These are phyloP conservation scores for Hippophae tibetana DNA, from an alignment of 306 rosid genomes.

Conservation along the genomic window DNA sequence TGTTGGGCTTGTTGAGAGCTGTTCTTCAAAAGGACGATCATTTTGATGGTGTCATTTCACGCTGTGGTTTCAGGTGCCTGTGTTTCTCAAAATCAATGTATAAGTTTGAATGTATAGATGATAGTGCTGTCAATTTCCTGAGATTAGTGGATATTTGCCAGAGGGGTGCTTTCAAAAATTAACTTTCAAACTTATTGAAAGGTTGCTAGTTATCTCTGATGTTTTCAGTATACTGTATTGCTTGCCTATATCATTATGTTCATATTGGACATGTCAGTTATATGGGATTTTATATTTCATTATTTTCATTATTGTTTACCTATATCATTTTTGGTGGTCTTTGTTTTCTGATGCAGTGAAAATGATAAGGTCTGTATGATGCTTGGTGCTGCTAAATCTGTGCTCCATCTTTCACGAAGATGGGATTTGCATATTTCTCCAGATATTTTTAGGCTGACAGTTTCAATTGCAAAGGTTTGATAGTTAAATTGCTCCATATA, in stretches of 20 bases:
- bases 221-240: too few species aligned
- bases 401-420: conserved; percentile 67
- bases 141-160: too few species aligned
- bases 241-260: neutral
- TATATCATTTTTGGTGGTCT: conserved; percentile 1
- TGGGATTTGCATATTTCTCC: conserved; percentile 83
- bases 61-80: conserved; percentile 33
- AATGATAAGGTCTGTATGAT: conserved; percentile 44
- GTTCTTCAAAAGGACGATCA: conserved; percentile 38
- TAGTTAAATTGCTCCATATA: conserved; percentile 15
- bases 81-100: neutral
- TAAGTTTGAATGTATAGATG: neutral
- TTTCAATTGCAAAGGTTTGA: conserved; percentile 60
- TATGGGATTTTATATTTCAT: too few species aligned
- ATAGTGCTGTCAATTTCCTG: neutral
- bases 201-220: too few species aligned
- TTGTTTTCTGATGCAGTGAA: conserved; percentile 37
- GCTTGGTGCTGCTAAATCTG: conserved; percentile 78
- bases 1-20: conserved; percentile 44
- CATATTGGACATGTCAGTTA: neutral
- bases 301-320: too few species aligned
- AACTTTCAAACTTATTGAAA: too few species aligned
- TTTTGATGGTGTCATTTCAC: conserved; percentile 22
- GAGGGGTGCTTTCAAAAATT: too few species aligned
- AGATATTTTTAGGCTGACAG: conserved; percentile 41